A percentile compares a stretch with the other conserved stretches of the same genome.
These are phyloP conservation scores for Didymella keratinophila DNA, from an alignment of 2,329 filamentous ascomycete species.

Conservation along the genomic window DNA sequence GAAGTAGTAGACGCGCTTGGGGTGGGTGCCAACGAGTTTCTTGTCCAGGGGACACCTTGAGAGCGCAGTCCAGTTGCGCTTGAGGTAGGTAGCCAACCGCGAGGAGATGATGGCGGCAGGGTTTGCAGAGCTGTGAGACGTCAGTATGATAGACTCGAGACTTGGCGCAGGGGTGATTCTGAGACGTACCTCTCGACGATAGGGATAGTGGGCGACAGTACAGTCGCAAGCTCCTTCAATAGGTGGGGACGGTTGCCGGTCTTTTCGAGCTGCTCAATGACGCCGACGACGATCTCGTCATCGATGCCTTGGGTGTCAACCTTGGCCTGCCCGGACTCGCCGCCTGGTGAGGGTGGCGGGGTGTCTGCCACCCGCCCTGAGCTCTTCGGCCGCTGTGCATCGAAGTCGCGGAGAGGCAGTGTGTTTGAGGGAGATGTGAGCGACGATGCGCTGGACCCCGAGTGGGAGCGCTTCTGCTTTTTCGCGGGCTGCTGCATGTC, in stretches of 20 bases:
- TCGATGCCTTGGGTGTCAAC: constrained; percentile 85
- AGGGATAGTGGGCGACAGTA: constrained; percentile 77
- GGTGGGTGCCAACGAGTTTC: constrained; percentile 89
- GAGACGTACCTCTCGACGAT: constrained; percentile 87
- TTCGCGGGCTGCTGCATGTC: constrained; percentile 66
- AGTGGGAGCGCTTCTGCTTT: constrained; percentile 79
- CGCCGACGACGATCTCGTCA: constrained; percentile 93
- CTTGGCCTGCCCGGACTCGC: constrained; percentile 60
- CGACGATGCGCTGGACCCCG: constrained; percentile 51
- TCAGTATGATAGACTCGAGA: constrained; percentile 45
- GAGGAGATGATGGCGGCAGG: constrained; percentile 95
- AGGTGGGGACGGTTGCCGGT: constrained; percentile 92
- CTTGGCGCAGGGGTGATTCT: constrained; percentile 27
- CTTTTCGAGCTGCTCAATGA: constrained; percentile 86
- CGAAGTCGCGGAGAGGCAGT: constrained; percentile 55
- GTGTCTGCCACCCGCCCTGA: constrained; percentile 66
- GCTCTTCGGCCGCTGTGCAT: constrained; percentile 55
- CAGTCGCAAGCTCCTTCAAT: constrained; percentile 88
- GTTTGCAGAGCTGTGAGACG: constrained; percentile 79
- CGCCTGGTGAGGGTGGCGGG: constrained; percentile 76
- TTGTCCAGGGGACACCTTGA: constrained; percentile 89
- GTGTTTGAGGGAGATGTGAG: constrained; percentile 57
- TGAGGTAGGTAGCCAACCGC: constrained; percentile 85
- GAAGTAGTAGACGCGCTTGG: constrained; percentile 95
- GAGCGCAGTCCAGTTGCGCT: constrained; percentile 79